A percentile compares a stretch with the other conserved stretches of the same genome.
Conservation (phyloP, 106 monocot genomes). For the Acorus calamus region DNA sequence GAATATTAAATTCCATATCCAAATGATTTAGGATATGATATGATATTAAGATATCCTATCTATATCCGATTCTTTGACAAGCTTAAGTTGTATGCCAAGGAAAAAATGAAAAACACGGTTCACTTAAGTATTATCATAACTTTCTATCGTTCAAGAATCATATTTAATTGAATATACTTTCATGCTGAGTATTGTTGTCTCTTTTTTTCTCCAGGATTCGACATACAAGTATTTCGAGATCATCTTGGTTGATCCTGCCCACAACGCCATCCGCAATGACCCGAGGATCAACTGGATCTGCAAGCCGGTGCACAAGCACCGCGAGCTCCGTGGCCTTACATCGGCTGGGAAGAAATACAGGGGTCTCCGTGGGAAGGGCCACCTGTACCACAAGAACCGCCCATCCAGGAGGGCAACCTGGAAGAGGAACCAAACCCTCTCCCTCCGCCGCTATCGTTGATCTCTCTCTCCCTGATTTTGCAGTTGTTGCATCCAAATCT, state of each 20-base stretch:
- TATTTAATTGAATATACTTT: too few relatives aligned
- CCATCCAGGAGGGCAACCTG: slow-evolving; percentile 68
- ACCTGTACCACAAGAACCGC: slow-evolving; percentile 43
- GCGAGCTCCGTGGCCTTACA: slow-evolving; percentile 46
- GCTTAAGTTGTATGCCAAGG: too few relatives aligned
- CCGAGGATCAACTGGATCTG: slow-evolving; percentile 66
- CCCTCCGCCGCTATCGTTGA: slow-evolving; percentile 62
- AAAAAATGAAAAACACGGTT: too few relatives aligned
- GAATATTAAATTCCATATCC: too few relatives aligned
- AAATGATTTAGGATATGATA: too few relatives aligned
- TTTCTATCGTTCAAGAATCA: too few relatives aligned
- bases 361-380: slow-evolving; percentile 49
- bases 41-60: too few relatives aligned
- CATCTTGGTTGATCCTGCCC: slow-evolving; percentile 57
- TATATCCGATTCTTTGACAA: too few relatives aligned
- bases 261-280: slow-evolving; percentile 53
- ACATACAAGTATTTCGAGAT: slow-evolving; percentile 65
- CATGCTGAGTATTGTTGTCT: neutral
- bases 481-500: too few relatives aligned
- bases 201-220: slow-evolving; percentile 29
- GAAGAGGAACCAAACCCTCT: slow-evolving; percentile 70
- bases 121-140: too few relatives aligned
- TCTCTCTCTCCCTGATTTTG: neutral
- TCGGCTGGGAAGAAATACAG: slow-evolving; percentile 49
- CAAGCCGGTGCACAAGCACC: slow-evolving; percentile 52